A percentile compares a stretch with the other conserved stretches of the same genome.
Evolutionary conservation across 2,329 filamentous ascomycete species (phyloP).

Genomic region (Aspergillus sp.): DNA sequence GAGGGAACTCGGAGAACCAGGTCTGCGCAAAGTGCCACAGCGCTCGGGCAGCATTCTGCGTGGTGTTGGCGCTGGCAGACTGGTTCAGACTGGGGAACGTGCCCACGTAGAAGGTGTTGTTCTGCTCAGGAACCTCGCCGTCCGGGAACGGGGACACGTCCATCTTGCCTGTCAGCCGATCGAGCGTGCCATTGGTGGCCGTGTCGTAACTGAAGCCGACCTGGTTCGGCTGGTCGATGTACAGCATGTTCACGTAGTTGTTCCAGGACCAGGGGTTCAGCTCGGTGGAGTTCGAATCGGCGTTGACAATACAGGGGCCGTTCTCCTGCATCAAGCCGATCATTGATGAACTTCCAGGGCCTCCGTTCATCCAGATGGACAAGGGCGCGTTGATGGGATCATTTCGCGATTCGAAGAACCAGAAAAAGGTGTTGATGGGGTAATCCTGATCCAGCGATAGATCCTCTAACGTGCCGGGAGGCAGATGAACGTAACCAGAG

Average conservation of each 20-base stretch:
- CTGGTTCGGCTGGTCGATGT: conserved; percentile 66
- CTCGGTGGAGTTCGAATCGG: conserved; percentile 51
- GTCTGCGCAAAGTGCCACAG: conserved; percentile 61
- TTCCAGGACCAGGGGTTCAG: conserved; percentile 64
- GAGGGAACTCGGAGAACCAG: conserved; percentile 64
- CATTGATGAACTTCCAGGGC: conserved; percentile 60
- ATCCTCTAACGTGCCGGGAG: conserved; percentile 44
- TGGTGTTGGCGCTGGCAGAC: conserved; percentile 50
- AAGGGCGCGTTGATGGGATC: conserved; percentile 55
- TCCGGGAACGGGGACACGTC: conserved; percentile 26
- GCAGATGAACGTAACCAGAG: conserved; percentile 60
- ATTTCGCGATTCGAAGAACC: conserved; percentile 61
- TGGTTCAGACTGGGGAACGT: conserved; percentile 50
- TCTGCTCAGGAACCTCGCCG: conserved; percentile 43
- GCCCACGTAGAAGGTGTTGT: conserved; percentile 53
- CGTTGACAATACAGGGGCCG: conserved; percentile 54
- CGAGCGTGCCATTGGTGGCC: conserved; percentile 40
- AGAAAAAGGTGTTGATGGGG: conserved; percentile 64
- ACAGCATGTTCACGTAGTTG: conserved; percentile 65
- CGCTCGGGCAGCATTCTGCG: conserved; percentile 53
- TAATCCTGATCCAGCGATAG: conserved; percentile 50
- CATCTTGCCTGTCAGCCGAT: conserved; percentile 27
- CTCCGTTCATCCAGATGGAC: conserved; percentile 63
- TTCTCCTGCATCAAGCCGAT: conserved; percentile 55
- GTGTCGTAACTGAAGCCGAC: conserved; percentile 59